Base-by-base conservation (phyloP, 2,329 filamentous ascomycete genomes). In the Leptographium flavum region DNA sequence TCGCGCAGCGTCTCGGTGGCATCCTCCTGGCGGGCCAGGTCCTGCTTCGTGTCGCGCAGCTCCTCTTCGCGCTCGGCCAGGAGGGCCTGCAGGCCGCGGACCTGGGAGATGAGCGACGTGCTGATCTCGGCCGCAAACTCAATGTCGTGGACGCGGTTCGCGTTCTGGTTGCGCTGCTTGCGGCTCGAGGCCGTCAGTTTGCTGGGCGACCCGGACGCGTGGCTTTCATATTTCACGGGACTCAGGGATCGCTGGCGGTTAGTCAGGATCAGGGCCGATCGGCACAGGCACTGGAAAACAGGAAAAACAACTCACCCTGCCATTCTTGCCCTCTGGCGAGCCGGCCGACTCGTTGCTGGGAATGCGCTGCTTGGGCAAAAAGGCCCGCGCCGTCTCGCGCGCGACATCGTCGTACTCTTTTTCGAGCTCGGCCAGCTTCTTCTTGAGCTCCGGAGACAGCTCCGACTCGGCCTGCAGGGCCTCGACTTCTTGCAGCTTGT, bases 121-220 rank as follows among this genome's bases (percentile, higher is more conserved):
- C 87, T 95, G 56, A 98, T 95, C 59, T 98, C 90, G 42, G 92
- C 88, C n/a, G 90, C 92, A 58, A 98, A 94, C 55, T 95, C 87
- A 58, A 98, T 94, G 57, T 98, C 92, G 59, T 96, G 87, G 13
- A 94, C 81, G 43, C 88, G 80, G 58, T 81, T 92, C 10, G 83
- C 76, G 2, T 86, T 84, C 58, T 95, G 90, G 55, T 96, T 96
- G 46, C 92, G 77, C 58, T 92, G 76, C 60, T 88, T 92, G 53
- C 90, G 78, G 54, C 85, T 90, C 1, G 87, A 87, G 9, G 92
- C 84, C 55, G 74, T 83, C 50, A 94, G 71, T 65, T 96, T 98
- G 37, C 85, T 87, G 3, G 90, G 90, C 22, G 90, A 95, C 47
- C 78, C 81, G 9, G 82, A 83, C 37, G 85, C 84, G 58, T 90